Percentiles rank a stretch among this genome's conserved stretches.
Evolutionary conservation across 441 rosid genomes (phyloP).

Genomic region (Theobroma grandiflorum): DNA sequence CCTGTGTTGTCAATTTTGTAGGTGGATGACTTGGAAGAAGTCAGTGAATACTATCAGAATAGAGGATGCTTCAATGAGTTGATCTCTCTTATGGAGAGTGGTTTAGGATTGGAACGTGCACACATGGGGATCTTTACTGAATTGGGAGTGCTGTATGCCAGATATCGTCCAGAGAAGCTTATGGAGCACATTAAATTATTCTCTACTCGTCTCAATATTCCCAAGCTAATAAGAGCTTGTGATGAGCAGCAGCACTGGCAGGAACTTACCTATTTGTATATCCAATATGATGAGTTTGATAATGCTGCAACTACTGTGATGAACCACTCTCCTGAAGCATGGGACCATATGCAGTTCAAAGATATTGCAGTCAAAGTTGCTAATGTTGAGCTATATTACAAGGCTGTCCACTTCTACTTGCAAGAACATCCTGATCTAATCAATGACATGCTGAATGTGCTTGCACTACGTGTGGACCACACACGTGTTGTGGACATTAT

Average conservation of each 20-base stretch:
- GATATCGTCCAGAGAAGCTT: conserved; percentile 97
- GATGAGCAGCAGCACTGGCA: conserved; percentile 99
- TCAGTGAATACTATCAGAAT: conserved; percentile 97
- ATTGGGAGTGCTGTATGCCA: conserved; percentile 99
- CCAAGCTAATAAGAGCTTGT: conserved; percentile 97
- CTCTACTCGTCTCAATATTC: conserved; percentile 98
- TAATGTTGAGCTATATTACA: conserved; percentile 94
- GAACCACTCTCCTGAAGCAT: conserved; percentile 99
- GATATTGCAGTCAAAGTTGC: conserved; percentile 95
- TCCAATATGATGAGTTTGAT: conserved; percentile 95
- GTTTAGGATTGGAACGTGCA: conserved; percentile 98
- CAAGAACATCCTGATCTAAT: conserved; percentile 99
- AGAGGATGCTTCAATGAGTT: conserved; percentile 98
- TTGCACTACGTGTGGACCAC: conserved; percentile 95
- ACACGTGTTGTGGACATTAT: conserved; percentile 97
- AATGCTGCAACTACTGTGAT: conserved; percentile 99
- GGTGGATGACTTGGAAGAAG: conserved; percentile 99
- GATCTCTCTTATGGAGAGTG: conserved; percentile 99
- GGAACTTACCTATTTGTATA: conserved; percentile 91
- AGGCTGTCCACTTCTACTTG: conserved; percentile 99
- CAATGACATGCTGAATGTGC: conserved; percentile 93
- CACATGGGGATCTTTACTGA: conserved; percentile 99
- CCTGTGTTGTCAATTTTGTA: conserved; percentile 28
- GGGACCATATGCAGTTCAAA: conserved; percentile 99
- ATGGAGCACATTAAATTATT: conserved; percentile 99